Conservation (phyloP, 2,329 filamentous ascomycete genomes). For the Akanthomyces uredinophilus region DNA sequence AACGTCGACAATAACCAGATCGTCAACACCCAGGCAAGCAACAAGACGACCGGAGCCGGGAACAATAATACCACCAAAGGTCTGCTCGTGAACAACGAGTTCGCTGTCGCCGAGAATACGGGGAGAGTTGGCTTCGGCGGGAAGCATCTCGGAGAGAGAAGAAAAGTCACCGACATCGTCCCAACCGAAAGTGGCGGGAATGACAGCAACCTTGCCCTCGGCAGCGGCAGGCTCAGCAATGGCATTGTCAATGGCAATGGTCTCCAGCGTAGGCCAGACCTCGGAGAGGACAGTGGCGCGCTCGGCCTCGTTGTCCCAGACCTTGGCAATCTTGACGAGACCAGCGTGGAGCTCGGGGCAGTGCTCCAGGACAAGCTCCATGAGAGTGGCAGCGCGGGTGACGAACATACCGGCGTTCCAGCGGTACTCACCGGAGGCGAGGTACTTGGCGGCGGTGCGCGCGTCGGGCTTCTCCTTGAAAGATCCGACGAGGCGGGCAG, state of each 20-base stretch:
- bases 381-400: constrained; percentile 23
- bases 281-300: constrained; percentile 20
- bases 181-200: constrained; percentile 25
- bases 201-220: constrained; percentile 23
- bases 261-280: constrained; percentile 23
- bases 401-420: constrained; percentile 27
- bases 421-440: constrained; percentile 24
- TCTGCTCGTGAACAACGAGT: constrained; percentile 23
- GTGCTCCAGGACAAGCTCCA: constrained; percentile 23
- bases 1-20: constrained; percentile 24
- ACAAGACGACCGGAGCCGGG: constrained; percentile 23
- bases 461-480: constrained; percentile 26
- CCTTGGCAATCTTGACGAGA: constrained; percentile 21
- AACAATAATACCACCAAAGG: constrained; percentile 23
- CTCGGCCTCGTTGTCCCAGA: constrained; percentile 22
- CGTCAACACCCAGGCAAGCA: constrained; percentile 23
- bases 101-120: constrained; percentile 22
- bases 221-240: constrained; percentile 25
- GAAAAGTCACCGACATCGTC: constrained; percentile 26
- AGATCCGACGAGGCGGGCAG: constrained; percentile 22
- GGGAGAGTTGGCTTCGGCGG: constrained; percentile 22
- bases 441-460: constrained; percentile 24
- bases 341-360: constrained; percentile 21
- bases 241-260: constrained; percentile 24
- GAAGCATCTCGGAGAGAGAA: constrained; percentile 24